phyloP scores from a whole-genome alignment of 176 grass and related monocot genomes.

The Urochloa ruziziensis region DNA sequence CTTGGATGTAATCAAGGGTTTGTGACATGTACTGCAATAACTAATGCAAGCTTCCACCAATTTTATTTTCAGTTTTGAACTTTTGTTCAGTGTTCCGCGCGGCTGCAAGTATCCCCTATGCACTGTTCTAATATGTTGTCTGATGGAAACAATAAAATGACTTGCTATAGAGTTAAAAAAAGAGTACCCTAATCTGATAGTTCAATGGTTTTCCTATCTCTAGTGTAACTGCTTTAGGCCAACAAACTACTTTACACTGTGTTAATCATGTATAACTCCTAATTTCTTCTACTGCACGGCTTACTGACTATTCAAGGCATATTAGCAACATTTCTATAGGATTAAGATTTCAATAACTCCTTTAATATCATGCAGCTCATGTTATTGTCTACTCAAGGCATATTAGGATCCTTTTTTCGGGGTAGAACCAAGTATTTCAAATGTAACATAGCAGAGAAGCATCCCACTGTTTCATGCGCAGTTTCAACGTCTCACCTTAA shows the following conservation, averaged over 20 bases:
- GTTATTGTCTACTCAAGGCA: constrained; percentile 2
- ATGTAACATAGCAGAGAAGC: background rate
- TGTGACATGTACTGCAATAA: background rate
- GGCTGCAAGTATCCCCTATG: background rate
- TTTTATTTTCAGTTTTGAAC: background rate
- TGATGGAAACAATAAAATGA: background rate
- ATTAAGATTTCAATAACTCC: constrained; percentile 7
- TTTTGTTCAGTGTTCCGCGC: background rate
- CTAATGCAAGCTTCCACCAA: background rate
- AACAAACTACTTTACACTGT: background rate
- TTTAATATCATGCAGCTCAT: background rate
- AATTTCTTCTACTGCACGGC: background rate
- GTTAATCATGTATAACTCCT: constrained; percentile 2
- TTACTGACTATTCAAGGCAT: constrained; percentile 28
- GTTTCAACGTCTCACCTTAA: constrained; percentile 19
- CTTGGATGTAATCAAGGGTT: background rate
- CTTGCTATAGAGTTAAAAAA: background rate
- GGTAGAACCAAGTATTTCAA: constrained; percentile 1
- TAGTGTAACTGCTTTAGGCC: constrained; percentile 11
- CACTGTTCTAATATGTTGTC: background rate
- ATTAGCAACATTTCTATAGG: constrained; percentile 4
- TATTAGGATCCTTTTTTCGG: background rate
- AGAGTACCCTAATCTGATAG: background rate
- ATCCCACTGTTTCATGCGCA: constrained; percentile 20
- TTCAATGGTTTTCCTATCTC: background rate